A percentile compares a stretch with the other conserved stretches of the same genome.
Evolutionary conservation across 2,329 filamentous ascomycete species (phyloP).

Genomic region (Mycosphaerella sp.): DNA sequence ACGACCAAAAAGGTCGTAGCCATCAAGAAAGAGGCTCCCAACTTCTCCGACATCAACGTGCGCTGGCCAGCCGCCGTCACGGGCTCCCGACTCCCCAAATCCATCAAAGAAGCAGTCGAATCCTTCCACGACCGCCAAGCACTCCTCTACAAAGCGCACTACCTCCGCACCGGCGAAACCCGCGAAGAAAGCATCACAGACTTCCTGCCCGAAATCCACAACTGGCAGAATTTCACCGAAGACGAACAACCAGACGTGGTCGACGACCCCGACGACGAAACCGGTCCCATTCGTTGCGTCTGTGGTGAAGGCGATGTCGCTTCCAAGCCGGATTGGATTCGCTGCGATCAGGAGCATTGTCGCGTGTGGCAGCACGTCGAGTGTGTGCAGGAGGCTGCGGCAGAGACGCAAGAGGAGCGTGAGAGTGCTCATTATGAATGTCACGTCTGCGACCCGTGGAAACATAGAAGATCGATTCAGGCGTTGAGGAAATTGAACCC

Average conservation of each 20-base stretch:
- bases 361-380: constrained; percentile 29
- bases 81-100: constrained; percentile 21
- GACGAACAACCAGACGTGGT: constrained; percentile 7
- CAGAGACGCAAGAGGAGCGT: constrained; percentile 5
- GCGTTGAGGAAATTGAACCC: constrained; percentile 10
- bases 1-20: not conserved
- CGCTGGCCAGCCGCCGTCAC: constrained; percentile 14
- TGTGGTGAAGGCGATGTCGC: constrained; percentile 24
- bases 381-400: constrained; percentile 22
- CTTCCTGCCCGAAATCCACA: constrained; percentile 28
- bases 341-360: constrained; percentile 23
- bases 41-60: not conserved
- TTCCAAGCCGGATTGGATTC: constrained; percentile 19
- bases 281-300: constrained; percentile 26
- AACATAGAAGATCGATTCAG: constrained; percentile 17
- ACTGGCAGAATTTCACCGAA: constrained; percentile 18
- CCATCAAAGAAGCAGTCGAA: constrained; percentile 18
- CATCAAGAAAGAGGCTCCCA: not conserved
- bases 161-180: not conserved
- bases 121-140: constrained; percentile 18
- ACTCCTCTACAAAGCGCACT: constrained; percentile 15
- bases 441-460: constrained; percentile 26
- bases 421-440: constrained; percentile 20
- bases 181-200: constrained; percentile 8
- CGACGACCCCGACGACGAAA: constrained; percentile 6